A percentile compares a stretch with the other conserved stretches of the same genome.
phyloP scores from a whole-genome alignment of 2,329 filamentous ascomycete genomes.

The Fonsecaea pugnacius region DNA sequence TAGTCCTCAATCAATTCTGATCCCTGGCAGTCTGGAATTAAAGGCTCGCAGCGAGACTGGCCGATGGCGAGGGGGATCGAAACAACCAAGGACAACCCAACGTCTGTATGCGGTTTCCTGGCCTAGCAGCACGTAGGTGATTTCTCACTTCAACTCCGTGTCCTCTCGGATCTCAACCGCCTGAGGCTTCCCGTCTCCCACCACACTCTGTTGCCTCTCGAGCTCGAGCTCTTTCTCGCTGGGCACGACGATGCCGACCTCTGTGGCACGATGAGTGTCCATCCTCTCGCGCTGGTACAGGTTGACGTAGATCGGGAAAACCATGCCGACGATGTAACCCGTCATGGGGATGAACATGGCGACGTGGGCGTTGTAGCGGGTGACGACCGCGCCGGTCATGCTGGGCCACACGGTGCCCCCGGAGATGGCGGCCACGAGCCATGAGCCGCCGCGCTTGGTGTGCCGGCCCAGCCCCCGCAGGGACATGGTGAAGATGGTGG shows the following conservation, averaged over 20 bases:
- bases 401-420: constrained; percentile 73
- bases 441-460: constrained; percentile 72
- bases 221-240: constrained; percentile 18
- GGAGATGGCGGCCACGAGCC: constrained; percentile 68
- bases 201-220: constrained; percentile 8
- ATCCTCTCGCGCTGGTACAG: constrained; percentile 34
- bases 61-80: no score
- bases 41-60: no score
- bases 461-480: constrained; percentile 71
- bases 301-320: constrained; percentile 40
- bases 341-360: constrained; percentile 39
- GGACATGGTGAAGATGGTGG: constrained; percentile 71
- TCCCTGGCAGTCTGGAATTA: no score
- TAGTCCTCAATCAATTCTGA: no score
- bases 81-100: no score
- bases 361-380: constrained; percentile 25
- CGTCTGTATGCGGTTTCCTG: no score
- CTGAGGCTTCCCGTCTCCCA: constrained; percentile 2
- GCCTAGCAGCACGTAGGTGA: no score
- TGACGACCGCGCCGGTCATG: constrained; percentile 59
- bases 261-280: constrained; percentile 38
- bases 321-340: constrained; percentile 37
- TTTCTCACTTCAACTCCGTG: constrained; percentile 8
- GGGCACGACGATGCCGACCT: constrained; percentile 16
- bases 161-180: constrained; percentile 10